Conservation (phyloP, 805 yeast species). For the Candida peoriensis region DNA sequence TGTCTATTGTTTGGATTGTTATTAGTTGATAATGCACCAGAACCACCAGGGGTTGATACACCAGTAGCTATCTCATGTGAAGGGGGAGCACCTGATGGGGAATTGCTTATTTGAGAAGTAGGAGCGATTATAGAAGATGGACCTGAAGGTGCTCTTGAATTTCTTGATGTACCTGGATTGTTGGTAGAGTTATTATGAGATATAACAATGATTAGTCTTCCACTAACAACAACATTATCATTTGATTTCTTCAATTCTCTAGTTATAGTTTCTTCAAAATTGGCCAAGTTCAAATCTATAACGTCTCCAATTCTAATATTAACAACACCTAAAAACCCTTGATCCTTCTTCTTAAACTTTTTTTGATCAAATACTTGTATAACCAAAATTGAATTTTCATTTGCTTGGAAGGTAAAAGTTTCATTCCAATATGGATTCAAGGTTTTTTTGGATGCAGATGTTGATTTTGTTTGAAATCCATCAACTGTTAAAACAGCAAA, state of each 20-base stretch:
- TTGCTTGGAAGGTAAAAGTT: constrained; percentile 69
- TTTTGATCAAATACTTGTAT: constrained; percentile 96
- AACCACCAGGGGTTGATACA: constrained; percentile 17
- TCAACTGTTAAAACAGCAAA: constrained; percentile 97
- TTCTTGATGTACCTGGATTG: constrained; percentile 15
- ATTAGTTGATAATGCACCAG: constrained; percentile 9
- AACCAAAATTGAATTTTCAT: constrained; percentile 79
- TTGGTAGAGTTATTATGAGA: constrained; percentile 36
- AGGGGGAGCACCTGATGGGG: constrained; percentile 16
- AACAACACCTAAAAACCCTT: constrained; percentile 95
- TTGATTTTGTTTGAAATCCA: constrained; percentile 92
- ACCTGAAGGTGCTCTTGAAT: constrained; percentile 20
- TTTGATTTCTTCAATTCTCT: constrained; percentile 89
- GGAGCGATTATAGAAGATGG: constrained; percentile 21
- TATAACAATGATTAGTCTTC: constrained; percentile 77
- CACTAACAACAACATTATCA: constrained; percentile 89
- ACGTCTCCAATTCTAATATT: constrained; percentile 88
- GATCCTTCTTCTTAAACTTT: constrained; percentile 96
- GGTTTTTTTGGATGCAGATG: constrained; percentile 90
- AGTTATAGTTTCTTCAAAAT: constrained; percentile 78
- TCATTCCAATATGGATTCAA: constrained; percentile 98
- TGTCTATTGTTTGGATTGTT: constrained; percentile 40
- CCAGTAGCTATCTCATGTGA: background rate
- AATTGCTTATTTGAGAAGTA: constrained; percentile 13
- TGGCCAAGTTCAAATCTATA: constrained; percentile 51